phyloP scores from a whole-genome alignment of 192 early-diverging fungal genomes.

The Mortierella hygrophila region DNA sequence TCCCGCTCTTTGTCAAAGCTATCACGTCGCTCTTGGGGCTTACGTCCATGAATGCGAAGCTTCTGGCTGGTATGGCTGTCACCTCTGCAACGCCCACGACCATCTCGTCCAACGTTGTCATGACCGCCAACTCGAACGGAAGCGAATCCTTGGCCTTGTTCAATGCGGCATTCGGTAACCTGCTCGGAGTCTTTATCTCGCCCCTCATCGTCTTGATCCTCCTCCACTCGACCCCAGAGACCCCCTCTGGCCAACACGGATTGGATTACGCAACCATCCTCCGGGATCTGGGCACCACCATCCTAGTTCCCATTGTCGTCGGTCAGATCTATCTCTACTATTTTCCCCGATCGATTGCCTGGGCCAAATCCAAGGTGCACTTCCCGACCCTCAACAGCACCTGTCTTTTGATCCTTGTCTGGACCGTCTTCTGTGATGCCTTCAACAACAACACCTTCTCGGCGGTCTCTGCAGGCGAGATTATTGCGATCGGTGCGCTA shows the following conservation, averaged over 20 bases:
- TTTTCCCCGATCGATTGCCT: constrained; percentile 60
- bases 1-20: constrained; percentile 72
- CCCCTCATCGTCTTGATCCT: constrained; percentile 45
- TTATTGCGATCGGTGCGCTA: constrained; percentile 67
- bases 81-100: constrained; percentile 77
- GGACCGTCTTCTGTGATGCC: constrained; percentile 82
- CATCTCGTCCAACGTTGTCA: constrained; percentile 82
- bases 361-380: constrained; percentile 62
- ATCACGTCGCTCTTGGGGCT: constrained; percentile 65
- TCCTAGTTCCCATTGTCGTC: constrained; percentile 71
- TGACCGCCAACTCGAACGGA: constrained; percentile 78
- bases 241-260: constrained; percentile 41
- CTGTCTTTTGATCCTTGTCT: constrained; percentile 74
- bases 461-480: constrained; percentile 59
- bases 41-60: constrained; percentile 62
- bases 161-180: constrained; percentile 79
- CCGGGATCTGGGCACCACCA: constrained; percentile 69
- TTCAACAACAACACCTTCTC: constrained; percentile 67
- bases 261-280: constrained; percentile 67
- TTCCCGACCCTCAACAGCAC: constrained; percentile 68
- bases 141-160: constrained; percentile 75
- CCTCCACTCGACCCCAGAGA: constrained; percentile 13
- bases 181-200: constrained; percentile 65
- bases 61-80: constrained; percentile 75
- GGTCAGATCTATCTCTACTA: constrained; percentile 70